Conservation (phyloP, 768 basidiomycete genomes). For the Omphalotus guepiniiformis region DNA sequence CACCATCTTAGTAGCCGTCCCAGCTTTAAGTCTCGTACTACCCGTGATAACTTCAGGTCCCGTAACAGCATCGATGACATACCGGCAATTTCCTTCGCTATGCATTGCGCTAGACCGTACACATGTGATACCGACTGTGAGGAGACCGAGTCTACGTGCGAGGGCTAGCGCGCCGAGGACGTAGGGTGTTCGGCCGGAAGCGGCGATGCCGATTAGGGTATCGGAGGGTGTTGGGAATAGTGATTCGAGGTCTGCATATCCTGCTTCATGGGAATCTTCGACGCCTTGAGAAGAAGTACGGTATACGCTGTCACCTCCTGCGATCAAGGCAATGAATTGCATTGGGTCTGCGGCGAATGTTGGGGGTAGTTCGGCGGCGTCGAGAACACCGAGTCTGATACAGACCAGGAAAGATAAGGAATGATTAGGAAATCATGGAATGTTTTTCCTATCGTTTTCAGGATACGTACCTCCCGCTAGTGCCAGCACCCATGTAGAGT, state of each 20-base stretch:
- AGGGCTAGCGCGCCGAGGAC: slow-evolving; percentile 27
- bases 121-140: slow-evolving; percentile 28
- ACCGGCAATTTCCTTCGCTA: slow-evolving; percentile 19
- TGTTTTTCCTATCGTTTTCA: too few species aligned
- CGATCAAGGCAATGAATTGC: slow-evolving; percentile 17
- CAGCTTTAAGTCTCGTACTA: slow-evolving; percentile 32
- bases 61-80: slow-evolving; percentile 25
- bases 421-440: not conserved
- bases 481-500: slow-evolving; percentile 33
- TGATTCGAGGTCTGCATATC: slow-evolving; percentile 21
- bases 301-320: slow-evolving; percentile 26
- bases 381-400: slow-evolving; percentile 27
- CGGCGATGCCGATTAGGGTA: slow-evolving; percentile 29
- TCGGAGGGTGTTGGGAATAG: slow-evolving; percentile 23
- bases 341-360: slow-evolving; percentile 16
- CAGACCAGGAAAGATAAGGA: not conserved
- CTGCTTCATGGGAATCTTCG: slow-evolving; percentile 26
- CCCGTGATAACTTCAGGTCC: slow-evolving; percentile 30
- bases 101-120: slow-evolving; percentile 23
- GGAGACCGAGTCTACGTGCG: slow-evolving; percentile 17
- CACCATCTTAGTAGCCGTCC: slow-evolving; percentile 35
- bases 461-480: slow-evolving; percentile 27
- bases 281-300: slow-evolving; percentile 25
- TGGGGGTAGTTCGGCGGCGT: slow-evolving; percentile 21
- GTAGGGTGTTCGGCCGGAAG: slow-evolving; percentile 33